These are phyloP conservation scores for Ogataea hybrid DNA, from an alignment of 1,139 yeast genomes.

Conservation along the genomic window DNA sequence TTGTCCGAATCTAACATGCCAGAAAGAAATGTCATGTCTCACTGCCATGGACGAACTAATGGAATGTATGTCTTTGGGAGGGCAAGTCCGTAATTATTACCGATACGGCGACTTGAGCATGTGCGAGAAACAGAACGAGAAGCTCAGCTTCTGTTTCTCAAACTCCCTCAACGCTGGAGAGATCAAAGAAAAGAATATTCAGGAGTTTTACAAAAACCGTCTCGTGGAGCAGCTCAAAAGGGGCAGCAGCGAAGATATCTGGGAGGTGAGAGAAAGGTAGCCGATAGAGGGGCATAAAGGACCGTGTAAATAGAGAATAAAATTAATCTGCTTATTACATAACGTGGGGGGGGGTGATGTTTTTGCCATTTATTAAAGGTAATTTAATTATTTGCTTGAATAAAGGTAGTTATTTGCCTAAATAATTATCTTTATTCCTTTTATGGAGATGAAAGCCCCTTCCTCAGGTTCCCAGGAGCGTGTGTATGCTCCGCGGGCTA, in stretches of 20 bases:
- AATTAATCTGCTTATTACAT: neutral
- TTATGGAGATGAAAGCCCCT: slow-evolving; percentile 8
- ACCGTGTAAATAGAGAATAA: slow-evolving; percentile 2
- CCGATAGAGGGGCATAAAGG: too few species aligned
- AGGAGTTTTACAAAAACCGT: slow-evolving; percentile 65
- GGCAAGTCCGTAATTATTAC: slow-evolving; percentile 79
- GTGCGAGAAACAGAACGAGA: slow-evolving; percentile 68
- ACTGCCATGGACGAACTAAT: slow-evolving; percentile 86
- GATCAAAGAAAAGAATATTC: slow-evolving; percentile 52
- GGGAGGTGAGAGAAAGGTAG: slow-evolving; percentile 45
- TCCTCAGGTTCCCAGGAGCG: slow-evolving; percentile 4
- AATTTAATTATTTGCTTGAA: neutral
- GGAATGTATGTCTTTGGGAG: slow-evolving; percentile 86
- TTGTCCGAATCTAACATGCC: slow-evolving; percentile 13
- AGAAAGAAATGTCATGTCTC: slow-evolving; percentile 60
- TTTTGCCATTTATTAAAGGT: slow-evolving; percentile 1
- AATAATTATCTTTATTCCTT: neutral
- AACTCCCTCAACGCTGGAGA: slow-evolving; percentile 52
- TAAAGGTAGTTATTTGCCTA: neutral
- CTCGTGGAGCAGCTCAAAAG: slow-evolving; percentile 56
- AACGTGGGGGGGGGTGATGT: neutral
- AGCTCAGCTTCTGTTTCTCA: slow-evolving; percentile 76
- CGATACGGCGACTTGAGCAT: slow-evolving; percentile 74
- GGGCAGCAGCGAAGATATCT: slow-evolving; percentile 81
- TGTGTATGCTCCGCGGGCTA: neutral